phyloP scores from a whole-genome alignment of 2,329 filamentous ascomycete species.

The Ampelomyces quisqualis region DNA sequence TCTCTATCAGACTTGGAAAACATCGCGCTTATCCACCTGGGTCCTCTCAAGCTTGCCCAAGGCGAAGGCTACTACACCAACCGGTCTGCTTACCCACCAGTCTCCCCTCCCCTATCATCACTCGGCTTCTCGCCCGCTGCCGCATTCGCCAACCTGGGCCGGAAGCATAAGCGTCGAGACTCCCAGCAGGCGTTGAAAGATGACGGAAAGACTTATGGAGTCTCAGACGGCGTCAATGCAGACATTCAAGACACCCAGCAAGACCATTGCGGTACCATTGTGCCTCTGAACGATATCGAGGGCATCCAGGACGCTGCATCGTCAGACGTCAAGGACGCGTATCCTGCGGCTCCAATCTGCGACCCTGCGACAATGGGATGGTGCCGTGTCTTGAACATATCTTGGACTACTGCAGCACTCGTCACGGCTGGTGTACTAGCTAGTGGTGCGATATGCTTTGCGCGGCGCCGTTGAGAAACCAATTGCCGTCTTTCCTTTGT shows the following conservation, averaged over 20 bases:
- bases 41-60: too few relatives aligned
- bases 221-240: too few relatives aligned
- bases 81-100: not conserved
- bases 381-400: not conserved
- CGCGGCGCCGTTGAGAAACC: not conserved
- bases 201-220: not conserved
- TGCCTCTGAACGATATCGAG: not conserved
- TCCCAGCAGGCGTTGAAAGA: not conserved
- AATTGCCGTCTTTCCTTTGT: too few relatives aligned
- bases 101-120: not conserved
- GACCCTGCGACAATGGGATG: not conserved
- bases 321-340: not conserved
- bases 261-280: not conserved
- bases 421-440: not conserved
- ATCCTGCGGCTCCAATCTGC: not conserved
- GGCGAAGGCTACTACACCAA: too few relatives aligned
- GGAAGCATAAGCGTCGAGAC: not conserved
- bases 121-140: not conserved
- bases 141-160: not conserved
- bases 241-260: too few relatives aligned
- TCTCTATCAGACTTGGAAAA: too few relatives aligned
- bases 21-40: too few relatives aligned
- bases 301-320: too few relatives aligned
- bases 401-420: not conserved
- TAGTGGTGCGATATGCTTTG: not conserved